Percentiles rank a stretch among this genome's conserved stretches.
These are phyloP conservation scores for Lactarius hengduanensis DNA, from an alignment of 768 basidiomycete genomes.

Conservation along the genomic window DNA sequence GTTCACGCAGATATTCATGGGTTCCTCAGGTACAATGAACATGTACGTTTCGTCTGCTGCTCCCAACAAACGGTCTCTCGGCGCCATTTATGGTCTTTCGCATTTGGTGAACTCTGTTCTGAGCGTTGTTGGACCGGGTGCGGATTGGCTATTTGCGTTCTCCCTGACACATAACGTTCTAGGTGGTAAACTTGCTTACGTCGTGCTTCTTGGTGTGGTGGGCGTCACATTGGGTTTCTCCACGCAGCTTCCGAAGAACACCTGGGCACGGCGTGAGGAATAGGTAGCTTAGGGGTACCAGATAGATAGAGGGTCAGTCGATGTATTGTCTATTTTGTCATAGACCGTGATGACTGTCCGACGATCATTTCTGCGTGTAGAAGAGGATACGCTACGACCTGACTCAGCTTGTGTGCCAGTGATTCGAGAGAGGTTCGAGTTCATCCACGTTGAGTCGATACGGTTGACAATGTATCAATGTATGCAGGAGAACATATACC, in stretches of 20 bases:
- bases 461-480: too few relatives aligned
- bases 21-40: slow-evolving; percentile 55
- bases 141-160: slow-evolving; percentile 64
- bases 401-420: too few relatives aligned
- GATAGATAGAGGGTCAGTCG: background rate
- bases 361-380: too few relatives aligned
- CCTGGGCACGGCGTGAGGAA: background rate
- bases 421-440: too few relatives aligned
- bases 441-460: too few relatives aligned
- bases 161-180: slow-evolving; percentile 42
- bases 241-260: background rate
- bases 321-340: too few relatives aligned
- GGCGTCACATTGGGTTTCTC: background rate
- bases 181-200: background rate
- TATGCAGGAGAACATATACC: too few relatives aligned
- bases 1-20: background rate
- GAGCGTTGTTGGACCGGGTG: slow-evolving; percentile 51
- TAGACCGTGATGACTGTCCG: too few relatives aligned
- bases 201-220: background rate
- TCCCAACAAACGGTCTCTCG: slow-evolving; percentile 61
- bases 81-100: slow-evolving; percentile 58
- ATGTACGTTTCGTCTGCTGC: slow-evolving; percentile 64
- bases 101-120: slow-evolving; percentile 39
- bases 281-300: too few relatives aligned
- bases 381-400: too few relatives aligned